Evolutionary conservation across 2,329 filamentous ascomycete genomes (phyloP).

Genomic region (Teratosphaeria destructans): DNA sequence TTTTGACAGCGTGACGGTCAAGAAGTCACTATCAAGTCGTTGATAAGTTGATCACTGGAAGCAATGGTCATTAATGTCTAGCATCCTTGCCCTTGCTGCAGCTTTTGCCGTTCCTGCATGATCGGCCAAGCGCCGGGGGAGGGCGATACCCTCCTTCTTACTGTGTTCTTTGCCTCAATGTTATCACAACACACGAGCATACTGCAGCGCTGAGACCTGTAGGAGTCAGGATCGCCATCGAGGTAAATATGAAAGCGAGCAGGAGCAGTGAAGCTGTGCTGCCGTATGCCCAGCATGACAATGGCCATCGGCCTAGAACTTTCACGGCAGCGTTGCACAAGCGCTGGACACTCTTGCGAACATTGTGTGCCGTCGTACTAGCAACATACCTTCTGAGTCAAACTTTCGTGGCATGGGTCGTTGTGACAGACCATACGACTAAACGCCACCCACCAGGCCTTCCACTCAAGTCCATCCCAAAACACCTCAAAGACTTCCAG

Average conservation of each 20-base stretch:
- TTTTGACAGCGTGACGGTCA: too few relatives aligned
- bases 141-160: neutral
- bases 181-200: neutral
- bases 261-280: neutral
- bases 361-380: neutral
- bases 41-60: too few relatives aligned
- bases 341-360: neutral
- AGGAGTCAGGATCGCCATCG: neutral
- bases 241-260: neutral
- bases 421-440: neutral
- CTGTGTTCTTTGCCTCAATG: neutral
- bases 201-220: neutral
- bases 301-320: neutral
- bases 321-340: neutral
- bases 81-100: neutral
- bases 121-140: neutral
- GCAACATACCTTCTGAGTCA: neutral
- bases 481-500: constrained; percentile 20
- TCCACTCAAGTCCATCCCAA: neutral
- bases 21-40: too few relatives aligned
- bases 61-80: neutral
- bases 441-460: neutral
- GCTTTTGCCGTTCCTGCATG: neutral
- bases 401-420: neutral
- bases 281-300: neutral